These are phyloP conservation scores for Hordeum marinum DNA, from an alignment of 176 grass and related monocot species.

Conservation along the genomic window DNA sequence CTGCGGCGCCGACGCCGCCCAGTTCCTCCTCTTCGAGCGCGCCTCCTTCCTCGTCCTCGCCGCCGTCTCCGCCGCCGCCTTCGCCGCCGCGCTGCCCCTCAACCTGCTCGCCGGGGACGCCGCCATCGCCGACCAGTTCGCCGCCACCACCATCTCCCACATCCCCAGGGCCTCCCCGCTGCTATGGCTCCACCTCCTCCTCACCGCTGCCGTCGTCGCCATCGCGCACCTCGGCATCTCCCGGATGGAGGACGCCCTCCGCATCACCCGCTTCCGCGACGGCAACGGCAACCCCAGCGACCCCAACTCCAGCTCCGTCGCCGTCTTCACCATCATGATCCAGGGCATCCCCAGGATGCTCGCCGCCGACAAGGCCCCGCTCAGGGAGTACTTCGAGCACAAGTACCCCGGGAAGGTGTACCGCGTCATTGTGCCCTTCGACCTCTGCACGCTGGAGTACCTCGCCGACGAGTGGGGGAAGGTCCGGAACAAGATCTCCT, in stretches of 20 bases:
- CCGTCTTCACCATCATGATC: constrained; percentile 93
- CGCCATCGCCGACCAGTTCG: constrained; percentile 73
- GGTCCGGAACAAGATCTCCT: constrained; percentile 70
- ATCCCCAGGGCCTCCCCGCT: constrained; percentile 64
- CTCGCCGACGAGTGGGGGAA: constrained; percentile 62
- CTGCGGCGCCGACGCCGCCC: constrained; percentile 96
- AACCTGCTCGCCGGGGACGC: constrained; percentile 77
- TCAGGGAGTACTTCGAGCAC: constrained; percentile 92
- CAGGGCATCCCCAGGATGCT: constrained; percentile 91
- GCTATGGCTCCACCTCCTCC: constrained; percentile 86
- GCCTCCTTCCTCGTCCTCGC: constrained; percentile 80
- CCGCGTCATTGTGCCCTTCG: constrained; percentile 69
- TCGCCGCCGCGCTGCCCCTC: constrained; percentile 57
- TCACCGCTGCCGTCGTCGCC: constrained; percentile 51
- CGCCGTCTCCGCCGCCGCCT: constrained; percentile 44
- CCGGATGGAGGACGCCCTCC: constrained; percentile 81
- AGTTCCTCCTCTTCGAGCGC: constrained; percentile 95
- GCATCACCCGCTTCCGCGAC: constrained; percentile 87
- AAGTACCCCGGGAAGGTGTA: constrained; percentile 93
- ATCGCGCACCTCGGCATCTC: constrained; percentile 87
- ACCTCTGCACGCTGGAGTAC: constrained; percentile 79
- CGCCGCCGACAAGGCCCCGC: constrained; percentile 59
- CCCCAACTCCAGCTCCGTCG: constrained; percentile 75
- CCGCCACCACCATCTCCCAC: constrained; percentile 89
- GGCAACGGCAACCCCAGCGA: constrained; percentile 94